Percentiles rank a stretch among this genome's conserved stretches.
Evolutionary conservation across 116 monocot genomes (phyloP).

Genomic region (Phalaenopsis hybrid): DNA sequence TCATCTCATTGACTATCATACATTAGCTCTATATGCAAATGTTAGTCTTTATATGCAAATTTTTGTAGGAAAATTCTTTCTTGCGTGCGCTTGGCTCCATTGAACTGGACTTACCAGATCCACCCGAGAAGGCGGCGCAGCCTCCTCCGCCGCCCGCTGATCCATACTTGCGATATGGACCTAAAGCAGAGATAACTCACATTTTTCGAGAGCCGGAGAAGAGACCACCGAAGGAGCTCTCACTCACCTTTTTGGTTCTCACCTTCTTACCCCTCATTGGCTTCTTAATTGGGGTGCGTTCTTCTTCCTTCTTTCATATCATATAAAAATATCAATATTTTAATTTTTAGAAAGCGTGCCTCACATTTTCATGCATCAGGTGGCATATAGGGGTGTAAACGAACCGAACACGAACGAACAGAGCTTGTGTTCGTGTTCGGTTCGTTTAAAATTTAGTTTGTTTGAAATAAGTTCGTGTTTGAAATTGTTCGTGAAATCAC

Average conservation of each 20-base stretch:
- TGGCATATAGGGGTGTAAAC: too few species aligned
- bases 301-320: background rate
- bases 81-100: slow-evolving; percentile 50
- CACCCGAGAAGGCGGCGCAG: slow-evolving; percentile 75
- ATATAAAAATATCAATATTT: too few species aligned
- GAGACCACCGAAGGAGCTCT: slow-evolving; percentile 77
- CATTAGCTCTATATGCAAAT: slow-evolving; percentile 3
- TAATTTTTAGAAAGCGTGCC: too few species aligned
- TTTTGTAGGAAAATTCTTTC: slow-evolving; percentile 77
- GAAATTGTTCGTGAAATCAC: too few species aligned
- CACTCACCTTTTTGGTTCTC: slow-evolving; percentile 56
- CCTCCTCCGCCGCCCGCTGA: slow-evolving; percentile 67
- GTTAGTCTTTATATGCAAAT: slow-evolving; percentile 1
- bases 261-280: slow-evolving; percentile 64
- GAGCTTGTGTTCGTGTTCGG: too few species aligned
- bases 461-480: too few species aligned
- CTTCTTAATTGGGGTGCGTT: slow-evolving; percentile 75
- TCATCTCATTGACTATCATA: background rate
- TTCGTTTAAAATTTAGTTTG: too few species aligned
- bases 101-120: slow-evolving; percentile 78
- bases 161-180: slow-evolving; percentile 59
- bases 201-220: slow-evolving; percentile 87
- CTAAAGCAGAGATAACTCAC: slow-evolving; percentile 79
- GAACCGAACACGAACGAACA: too few species aligned
- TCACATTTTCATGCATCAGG: too few species aligned